These are phyloP conservation scores for Trichoderma citrinoviride DNA, from an alignment of 2,329 filamentous ascomycete species.

Conservation along the genomic window DNA sequence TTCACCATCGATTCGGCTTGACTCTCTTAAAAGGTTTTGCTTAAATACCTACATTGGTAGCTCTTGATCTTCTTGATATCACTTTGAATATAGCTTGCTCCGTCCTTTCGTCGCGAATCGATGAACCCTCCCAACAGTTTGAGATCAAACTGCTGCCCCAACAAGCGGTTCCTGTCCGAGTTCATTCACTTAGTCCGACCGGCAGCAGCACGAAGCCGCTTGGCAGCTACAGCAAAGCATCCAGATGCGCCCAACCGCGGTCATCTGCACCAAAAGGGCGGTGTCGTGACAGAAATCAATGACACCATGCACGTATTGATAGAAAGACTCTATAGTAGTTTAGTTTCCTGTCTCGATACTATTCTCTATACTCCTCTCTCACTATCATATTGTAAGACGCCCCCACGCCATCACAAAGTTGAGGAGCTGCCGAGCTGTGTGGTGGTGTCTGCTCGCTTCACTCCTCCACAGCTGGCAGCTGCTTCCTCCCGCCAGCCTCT, in stretches of 20 bases:
- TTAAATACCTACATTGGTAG: too few species aligned
- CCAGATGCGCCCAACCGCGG: not conserved
- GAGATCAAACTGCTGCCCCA: not conserved
- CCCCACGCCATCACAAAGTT: not conserved
- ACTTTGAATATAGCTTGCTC: too few species aligned
- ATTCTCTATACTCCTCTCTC: not conserved
- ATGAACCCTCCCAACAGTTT: not conserved
- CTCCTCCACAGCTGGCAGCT: too few species aligned
- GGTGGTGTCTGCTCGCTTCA: not conserved
- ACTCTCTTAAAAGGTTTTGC: too few species aligned
- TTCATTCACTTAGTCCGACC: not conserved
- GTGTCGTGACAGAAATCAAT: not conserved
- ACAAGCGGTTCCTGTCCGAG: not conserved
- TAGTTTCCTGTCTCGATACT: not conserved
- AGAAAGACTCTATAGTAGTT: too few species aligned
- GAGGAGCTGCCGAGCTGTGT: not conserved
- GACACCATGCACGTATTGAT: too few species aligned
- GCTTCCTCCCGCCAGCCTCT: not conserved
- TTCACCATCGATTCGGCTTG: too few species aligned
- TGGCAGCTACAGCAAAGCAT: not conserved
- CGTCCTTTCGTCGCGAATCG: not conserved
- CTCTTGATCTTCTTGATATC: too few species aligned
- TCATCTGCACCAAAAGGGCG: not conserved
- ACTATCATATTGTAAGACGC: not conserved
- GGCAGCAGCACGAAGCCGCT: constrained; percentile 3